A percentile compares a stretch with the other conserved stretches of the same genome.
Conservation (phyloP, 805 yeast genomes). For the Suhomyces faveliae region DNA sequence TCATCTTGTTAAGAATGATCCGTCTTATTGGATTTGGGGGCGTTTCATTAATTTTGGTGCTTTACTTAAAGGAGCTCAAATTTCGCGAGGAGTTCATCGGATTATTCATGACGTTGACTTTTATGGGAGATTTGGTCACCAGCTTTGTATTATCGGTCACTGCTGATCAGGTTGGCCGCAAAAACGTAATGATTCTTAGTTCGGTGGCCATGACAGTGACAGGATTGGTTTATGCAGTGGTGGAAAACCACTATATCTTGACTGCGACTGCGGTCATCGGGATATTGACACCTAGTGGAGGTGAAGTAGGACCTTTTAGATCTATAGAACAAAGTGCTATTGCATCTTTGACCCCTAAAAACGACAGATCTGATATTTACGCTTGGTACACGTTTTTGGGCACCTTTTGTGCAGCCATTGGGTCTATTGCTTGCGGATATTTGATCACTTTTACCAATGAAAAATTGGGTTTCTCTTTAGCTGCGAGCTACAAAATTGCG, state of each 20-base stretch:
- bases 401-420: constrained; percentile 45
- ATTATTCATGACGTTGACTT: constrained; percentile 45
- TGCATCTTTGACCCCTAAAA: constrained; percentile 44
- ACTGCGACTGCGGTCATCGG: constrained; percentile 45
- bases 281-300: constrained; percentile 57
- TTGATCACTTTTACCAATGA: constrained; percentile 17
- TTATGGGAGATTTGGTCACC: constrained; percentile 51
- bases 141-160: constrained; percentile 45
- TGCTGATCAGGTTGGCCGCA: constrained; percentile 50
- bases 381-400: constrained; percentile 59
- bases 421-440: constrained; percentile 42
- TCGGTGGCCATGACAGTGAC: constrained; percentile 43
- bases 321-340: constrained; percentile 55
- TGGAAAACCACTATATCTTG: constrained; percentile 33
- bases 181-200: constrained; percentile 38
- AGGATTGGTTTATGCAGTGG: constrained; percentile 38
- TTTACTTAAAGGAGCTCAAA: constrained; percentile 43
- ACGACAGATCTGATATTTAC: constrained; percentile 50
- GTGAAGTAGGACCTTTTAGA: constrained; percentile 59
- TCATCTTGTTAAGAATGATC: constrained; percentile 32
- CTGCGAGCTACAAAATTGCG: constrained; percentile 28
- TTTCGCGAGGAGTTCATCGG: constrained; percentile 47
- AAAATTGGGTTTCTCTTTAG: constrained; percentile 16
- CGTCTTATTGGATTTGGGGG: constrained; percentile 40
- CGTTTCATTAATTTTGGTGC: constrained; percentile 39